These are phyloP conservation scores for Fomitopsis pulvina DNA, from an alignment of 768 basidiomycete species.

Conservation along the genomic window DNA sequence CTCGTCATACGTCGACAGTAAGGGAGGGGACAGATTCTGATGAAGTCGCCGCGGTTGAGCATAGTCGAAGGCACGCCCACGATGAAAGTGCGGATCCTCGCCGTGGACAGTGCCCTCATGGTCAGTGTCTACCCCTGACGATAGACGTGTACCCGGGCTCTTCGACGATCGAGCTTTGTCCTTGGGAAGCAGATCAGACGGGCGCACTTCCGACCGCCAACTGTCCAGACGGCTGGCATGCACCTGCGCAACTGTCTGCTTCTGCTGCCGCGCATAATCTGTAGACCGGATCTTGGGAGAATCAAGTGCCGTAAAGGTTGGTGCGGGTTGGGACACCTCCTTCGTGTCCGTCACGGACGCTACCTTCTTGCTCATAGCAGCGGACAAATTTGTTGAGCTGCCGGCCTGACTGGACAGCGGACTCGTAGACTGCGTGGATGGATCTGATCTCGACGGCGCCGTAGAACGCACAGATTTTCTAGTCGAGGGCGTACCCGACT, in stretches of 20 bases:
- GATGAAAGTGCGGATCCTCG: background rate
- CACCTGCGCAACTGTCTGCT: background rate
- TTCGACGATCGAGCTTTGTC: background rate
- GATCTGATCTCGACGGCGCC: background rate
- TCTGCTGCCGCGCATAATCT: background rate
- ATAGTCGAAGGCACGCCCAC: constrained; percentile 38
- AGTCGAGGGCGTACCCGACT: background rate
- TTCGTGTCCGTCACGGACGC: constrained; percentile 2
- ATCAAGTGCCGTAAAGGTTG: background rate
- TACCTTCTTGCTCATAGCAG: constrained; percentile 10
- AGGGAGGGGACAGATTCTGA: constrained; percentile 42
- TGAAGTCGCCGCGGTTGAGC: constrained; percentile 59
- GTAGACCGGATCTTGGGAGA: background rate
- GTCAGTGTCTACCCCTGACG: background rate
- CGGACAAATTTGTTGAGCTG: constrained; percentile 13
- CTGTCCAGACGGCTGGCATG: constrained; percentile 13
- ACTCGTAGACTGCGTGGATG: constrained; percentile 4
- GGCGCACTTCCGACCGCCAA: constrained; percentile 19
- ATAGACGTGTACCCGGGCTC: background rate
- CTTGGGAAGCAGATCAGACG: constrained; percentile 3
- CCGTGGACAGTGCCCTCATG: constrained; percentile 4
- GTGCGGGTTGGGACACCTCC: background rate
- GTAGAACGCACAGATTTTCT: background rate
- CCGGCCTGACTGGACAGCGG: constrained; percentile 13
- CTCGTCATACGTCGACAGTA: constrained; percentile 57